These are phyloP conservation scores for Diaporthe eres DNA, from an alignment of 2,329 filamentous ascomycete genomes.

Conservation along the genomic window DNA sequence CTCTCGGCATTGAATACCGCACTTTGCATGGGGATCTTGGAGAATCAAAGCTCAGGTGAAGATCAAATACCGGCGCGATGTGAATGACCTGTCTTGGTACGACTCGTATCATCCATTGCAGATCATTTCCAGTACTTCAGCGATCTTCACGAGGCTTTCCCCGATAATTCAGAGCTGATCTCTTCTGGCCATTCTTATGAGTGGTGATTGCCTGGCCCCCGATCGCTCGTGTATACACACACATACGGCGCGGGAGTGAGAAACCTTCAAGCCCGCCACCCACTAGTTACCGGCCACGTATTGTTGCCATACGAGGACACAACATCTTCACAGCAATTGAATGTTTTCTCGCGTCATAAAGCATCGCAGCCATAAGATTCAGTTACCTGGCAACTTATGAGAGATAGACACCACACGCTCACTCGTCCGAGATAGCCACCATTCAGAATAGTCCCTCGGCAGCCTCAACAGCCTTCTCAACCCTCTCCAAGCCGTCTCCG, in stretches of 20 bases:
- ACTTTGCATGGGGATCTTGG: neutral
- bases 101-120: conserved; percentile 12
- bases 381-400: neutral
- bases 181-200: neutral
- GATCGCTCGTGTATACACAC: neutral
- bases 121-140: conserved; percentile 11
- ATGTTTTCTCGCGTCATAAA: neutral
- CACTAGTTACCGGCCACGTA: neutral
- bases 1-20: neutral
- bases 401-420: neutral
- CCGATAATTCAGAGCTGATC: neutral
- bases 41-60: neutral
- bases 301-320: neutral
- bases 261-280: neutral
- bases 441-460: neutral
- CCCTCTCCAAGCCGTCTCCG: neutral
- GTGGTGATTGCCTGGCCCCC: neutral
- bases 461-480: neutral
- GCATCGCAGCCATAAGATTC: neutral
- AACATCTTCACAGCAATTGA: neutral
- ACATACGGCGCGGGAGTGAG: neutral
- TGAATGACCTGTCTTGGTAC: conserved; percentile 10
- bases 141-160: neutral
- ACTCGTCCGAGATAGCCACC: neutral
- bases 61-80: neutral